These are phyloP conservation scores for Proliferodiscus dingleyae DNA, from an alignment of 2,329 filamentous ascomycete species.

Conservation along the genomic window DNA sequence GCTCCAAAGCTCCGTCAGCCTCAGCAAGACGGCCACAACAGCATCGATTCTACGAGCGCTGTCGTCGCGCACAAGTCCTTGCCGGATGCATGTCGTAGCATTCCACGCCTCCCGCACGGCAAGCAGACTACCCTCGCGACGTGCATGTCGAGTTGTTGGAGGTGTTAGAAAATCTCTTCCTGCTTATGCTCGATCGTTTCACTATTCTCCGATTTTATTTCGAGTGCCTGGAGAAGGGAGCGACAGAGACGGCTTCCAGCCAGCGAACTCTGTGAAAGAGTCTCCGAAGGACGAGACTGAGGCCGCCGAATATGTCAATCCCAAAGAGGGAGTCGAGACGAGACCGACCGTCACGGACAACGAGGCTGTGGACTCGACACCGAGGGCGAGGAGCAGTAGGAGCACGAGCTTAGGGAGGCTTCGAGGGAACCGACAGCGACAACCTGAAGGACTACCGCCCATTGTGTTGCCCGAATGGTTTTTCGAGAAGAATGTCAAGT, in stretches of 20 bases:
- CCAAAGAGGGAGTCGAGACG: constrained; percentile 1
- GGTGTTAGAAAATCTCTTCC: constrained; percentile 26
- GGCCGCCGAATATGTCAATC: not conserved
- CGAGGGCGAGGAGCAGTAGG: constrained; percentile 13
- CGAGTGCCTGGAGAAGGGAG: constrained; percentile 22
- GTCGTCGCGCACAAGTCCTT: constrained; percentile 22
- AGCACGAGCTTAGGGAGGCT: constrained; percentile 13
- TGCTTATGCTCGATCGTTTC: constrained; percentile 25
- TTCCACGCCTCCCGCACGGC: constrained; percentile 27
- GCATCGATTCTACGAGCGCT: constrained; percentile 17
- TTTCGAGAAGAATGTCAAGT: constrained; percentile 44
- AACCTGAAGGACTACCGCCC: constrained; percentile 39
- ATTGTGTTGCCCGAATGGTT: constrained; percentile 55
- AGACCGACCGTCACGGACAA: not conserved
- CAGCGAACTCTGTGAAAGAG: constrained; percentile 1
- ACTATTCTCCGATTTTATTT: constrained; percentile 24
- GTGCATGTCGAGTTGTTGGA: constrained; percentile 28
- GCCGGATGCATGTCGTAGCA: constrained; percentile 32
- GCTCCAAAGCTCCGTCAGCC: too few relatives aligned
- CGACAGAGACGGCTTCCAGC: not conserved
- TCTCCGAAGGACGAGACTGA: not conserved
- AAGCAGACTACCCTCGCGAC: constrained; percentile 22
- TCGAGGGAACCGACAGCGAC: constrained; percentile 19
- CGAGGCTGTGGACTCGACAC: constrained; percentile 3
- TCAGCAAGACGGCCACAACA: too few relatives aligned